Base-by-base conservation (phyloP, 2,329 filamentous ascomycete genomes). In the Chrysosporium queenslandicum region DNA sequence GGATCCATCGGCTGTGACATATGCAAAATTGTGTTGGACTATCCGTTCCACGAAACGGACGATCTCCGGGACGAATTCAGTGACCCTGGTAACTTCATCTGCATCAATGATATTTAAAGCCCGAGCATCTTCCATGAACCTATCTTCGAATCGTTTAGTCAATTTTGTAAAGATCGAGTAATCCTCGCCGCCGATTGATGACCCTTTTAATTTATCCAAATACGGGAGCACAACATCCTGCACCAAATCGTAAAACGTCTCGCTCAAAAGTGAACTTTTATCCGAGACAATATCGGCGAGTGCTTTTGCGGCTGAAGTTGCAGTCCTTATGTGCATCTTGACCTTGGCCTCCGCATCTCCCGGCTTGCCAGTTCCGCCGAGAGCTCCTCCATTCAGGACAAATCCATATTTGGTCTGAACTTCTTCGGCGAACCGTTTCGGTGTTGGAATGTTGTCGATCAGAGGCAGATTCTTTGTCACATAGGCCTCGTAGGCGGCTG, bases 51-150 rank as follows among this genome's bases (percentile, higher is more conserved):
- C 87, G 57, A 94, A 96, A 8, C 78, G 74, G 42, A 86, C 87
- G 63, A 97, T 96, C 63, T 94, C 83, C 0, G 83, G 82, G 3
- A 91, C 86, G 60, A 92, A 96, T 62, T 95, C 88, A 0, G 89
- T 95, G n/a, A 96, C 91, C 53, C 90, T 77, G 0, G 89, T 95
- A 23, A 95, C 74, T 30, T 85, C 79, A 61, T 94, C 86, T 0
- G 91, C 89, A 20, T 83, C 77, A 36, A 91, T 74, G 9, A 94
- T 87, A 62, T 97, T 97, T 47, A 97, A 73, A 5, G 82, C 81
- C 56, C 82, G 78, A 84, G 97, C 90, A 62, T 97, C 91, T 53
- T 86, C 81, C 65, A 86, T 85, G 68, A 96, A 97, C 12, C 87
- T 79, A n/a, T 79, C 75, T 68, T 96, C 91, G 73, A 89, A 94